Conservation (phyloP, 2,329 filamentous ascomycete species). For the Tolypocladium capitatum region DNA sequence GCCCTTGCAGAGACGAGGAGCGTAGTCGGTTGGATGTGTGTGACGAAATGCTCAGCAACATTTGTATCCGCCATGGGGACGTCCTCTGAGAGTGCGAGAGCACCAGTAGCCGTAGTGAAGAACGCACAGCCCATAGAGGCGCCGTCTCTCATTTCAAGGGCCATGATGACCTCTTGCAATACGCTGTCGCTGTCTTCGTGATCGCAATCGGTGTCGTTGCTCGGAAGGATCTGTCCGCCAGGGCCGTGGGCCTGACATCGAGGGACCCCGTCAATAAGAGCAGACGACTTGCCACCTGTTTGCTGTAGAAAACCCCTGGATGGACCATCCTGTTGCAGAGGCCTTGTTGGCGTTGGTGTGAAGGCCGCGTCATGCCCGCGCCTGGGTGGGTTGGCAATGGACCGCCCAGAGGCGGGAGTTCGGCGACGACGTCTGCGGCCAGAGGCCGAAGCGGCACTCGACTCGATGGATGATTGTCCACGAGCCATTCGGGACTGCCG, state of each 20-base stretch:
- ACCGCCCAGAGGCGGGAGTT: neutral
- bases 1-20: constrained; percentile 38
- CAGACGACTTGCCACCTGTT: neutral
- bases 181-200: neutral
- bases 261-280: neutral
- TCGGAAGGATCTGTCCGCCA: neutral
- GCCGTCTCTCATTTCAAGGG: constrained; percentile 59
- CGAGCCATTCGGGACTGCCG: neutral
- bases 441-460: neutral
- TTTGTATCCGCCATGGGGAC: constrained; percentile 55
- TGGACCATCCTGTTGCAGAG: neutral
- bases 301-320: neutral
- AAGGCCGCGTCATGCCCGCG: neutral
- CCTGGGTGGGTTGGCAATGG: neutral
- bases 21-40: constrained; percentile 40
- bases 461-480: neutral
- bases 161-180: constrained; percentile 56
- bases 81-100: constrained; percentile 66
- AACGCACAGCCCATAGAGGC: constrained; percentile 72
- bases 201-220: neutral
- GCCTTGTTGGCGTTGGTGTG: neutral
- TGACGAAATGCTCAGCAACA: constrained; percentile 47
- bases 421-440: neutral
- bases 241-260: neutral
- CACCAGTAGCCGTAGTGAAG: constrained; percentile 58